phyloP scores from a whole-genome alignment of 768 basidiomycete species.

The Mycena floridula region DNA sequence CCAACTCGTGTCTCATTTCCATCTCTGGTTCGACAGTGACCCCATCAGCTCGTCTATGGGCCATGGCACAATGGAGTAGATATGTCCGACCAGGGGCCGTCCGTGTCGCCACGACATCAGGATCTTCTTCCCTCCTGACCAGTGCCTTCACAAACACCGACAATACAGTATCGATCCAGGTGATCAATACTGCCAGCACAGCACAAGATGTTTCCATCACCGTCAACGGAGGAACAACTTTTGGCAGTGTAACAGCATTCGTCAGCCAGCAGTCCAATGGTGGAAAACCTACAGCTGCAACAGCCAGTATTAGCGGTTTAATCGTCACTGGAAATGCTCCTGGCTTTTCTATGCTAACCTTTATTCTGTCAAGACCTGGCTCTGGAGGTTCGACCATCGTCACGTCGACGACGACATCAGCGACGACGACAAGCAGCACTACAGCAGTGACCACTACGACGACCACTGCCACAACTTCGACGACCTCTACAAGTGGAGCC shows the following conservation, averaged over 20 bases:
- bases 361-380: conserved; percentile 1
- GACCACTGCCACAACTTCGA: neutral
- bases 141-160: conserved; percentile 9
- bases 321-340: conserved; percentile 3
- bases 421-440: neutral
- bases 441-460: neutral
- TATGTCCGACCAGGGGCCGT: conserved; percentile 7
- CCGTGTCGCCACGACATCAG: conserved; percentile 5
- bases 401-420: neutral
- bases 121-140: conserved; percentile 4
- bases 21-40: conserved; percentile 6
- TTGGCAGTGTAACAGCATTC: conserved; percentile 2
- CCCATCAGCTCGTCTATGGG: conserved; percentile 8
- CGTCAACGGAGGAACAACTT: conserved; percentile 6
- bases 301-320: conserved; percentile 3
- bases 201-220: conserved; percentile 4
- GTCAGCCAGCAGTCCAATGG: conserved; percentile 7
- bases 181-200: conserved; percentile 6
- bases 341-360: conserved; percentile 6
- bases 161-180: conserved; percentile 6
- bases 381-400: neutral
- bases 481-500: neutral
- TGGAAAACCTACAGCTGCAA: conserved; percentile 3
- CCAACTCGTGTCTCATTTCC: conserved; percentile 4
- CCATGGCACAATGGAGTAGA: conserved; percentile 9